Evolutionary conservation across 2,329 filamentous ascomycete genomes (phyloP).

Genomic region (Alternaria novae-zelandiae): DNA sequence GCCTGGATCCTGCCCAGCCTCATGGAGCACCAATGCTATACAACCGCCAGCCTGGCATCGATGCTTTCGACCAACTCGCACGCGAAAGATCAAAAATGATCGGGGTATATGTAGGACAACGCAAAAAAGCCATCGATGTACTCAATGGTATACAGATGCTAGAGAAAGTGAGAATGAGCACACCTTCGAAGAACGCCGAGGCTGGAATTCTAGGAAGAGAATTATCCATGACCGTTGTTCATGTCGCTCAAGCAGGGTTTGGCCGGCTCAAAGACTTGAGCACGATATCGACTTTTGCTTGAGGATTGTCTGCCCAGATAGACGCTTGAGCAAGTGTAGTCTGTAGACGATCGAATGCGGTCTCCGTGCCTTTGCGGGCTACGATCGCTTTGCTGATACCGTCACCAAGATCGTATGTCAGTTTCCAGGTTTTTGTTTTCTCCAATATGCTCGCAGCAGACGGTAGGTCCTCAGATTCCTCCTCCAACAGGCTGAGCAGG

Average conservation of each 20-base stretch:
- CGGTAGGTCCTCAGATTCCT: conserved; percentile 6
- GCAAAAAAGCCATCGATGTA: not conserved
- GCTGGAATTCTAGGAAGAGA: not conserved
- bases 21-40: not conserved
- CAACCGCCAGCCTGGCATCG: not conserved
- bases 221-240: not conserved
- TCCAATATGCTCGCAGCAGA: conserved; percentile 2
- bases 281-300: conserved; percentile 5
- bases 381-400: conserved; percentile 11
- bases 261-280: conserved; percentile 2
- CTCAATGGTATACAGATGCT: not conserved
- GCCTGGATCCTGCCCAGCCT: not conserved
- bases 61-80: not conserved
- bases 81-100: not conserved
- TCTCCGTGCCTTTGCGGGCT: conserved; percentile 9
- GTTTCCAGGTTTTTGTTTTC: conserved; percentile 11
- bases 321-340: conserved; percentile 5
- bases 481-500: conserved; percentile 5
- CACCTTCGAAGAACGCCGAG: not conserved
- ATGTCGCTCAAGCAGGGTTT: not conserved
- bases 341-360: conserved; percentile 15
- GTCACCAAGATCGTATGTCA: conserved; percentile 11
- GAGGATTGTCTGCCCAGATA: not conserved
- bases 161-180: conserved; percentile 2
- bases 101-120: conserved; percentile 1